Conservation (phyloP, 1,284 basidiomycete genomes). For the Athelia psychrophila region DNA sequence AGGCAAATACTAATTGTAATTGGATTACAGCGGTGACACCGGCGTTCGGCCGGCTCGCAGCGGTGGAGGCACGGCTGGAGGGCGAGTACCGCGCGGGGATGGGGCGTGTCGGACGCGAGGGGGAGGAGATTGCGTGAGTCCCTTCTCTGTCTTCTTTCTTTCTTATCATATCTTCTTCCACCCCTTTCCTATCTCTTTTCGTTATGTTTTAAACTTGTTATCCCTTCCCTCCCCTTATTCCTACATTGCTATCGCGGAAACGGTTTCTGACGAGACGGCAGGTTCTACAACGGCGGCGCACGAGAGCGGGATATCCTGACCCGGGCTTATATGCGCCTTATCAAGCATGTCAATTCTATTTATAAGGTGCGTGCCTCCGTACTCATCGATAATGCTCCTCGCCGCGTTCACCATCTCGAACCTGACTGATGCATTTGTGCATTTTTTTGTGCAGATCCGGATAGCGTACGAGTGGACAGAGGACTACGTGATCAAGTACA, state of each 20-base stretch:
- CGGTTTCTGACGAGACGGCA: slow-evolving; percentile 28
- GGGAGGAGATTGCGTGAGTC: slow-evolving; percentile 88
- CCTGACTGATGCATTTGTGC: neutral
- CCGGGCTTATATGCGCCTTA: slow-evolving; percentile 76
- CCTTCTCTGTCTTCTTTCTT: neutral
- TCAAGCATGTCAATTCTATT: slow-evolving; percentile 89
- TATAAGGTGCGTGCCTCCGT: slow-evolving; percentile 63
- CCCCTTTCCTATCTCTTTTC: too few species aligned
- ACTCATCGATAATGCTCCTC: slow-evolving; percentile 3
- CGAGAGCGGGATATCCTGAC: slow-evolving; percentile 86
- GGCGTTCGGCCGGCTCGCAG: slow-evolving; percentile 90
- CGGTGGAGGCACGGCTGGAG: slow-evolving; percentile 82
- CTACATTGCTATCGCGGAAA: too few species aligned
- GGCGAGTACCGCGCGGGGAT: slow-evolving; percentile 93
- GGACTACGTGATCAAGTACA: slow-evolving; percentile 92
- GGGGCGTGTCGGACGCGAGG: slow-evolving; percentile 84
- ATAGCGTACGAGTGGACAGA: slow-evolving; percentile 90
- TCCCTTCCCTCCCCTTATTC: neutral
- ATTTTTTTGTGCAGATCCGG: slow-evolving; percentile 48
- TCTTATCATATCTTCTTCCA: neutral
- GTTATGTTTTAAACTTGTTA: too few species aligned
- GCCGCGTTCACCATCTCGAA: neutral
- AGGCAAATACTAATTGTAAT: too few species aligned
- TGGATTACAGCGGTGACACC: slow-evolving; percentile 93
- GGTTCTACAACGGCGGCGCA: slow-evolving; percentile 90